A percentile compares a stretch with the other conserved stretches of the same genome.
These are phyloP conservation scores for Schwanniomyces occidentalis DNA, from an alignment of 805 yeast species.

Conservation along the genomic window DNA sequence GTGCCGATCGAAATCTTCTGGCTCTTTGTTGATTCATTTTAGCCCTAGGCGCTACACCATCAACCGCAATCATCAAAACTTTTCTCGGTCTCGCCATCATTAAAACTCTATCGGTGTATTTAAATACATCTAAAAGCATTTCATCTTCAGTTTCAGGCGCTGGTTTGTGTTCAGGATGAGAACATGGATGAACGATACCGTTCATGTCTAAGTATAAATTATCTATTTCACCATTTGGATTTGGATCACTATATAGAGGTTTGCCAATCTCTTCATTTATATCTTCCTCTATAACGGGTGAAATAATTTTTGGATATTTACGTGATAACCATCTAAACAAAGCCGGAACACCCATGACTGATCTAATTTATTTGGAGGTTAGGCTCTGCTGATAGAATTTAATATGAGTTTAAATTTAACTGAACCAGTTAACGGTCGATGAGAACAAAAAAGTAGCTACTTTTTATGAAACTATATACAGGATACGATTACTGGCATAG, in stretches of 20 bases:
- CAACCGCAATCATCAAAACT: conserved; percentile 91
- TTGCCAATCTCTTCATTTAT: conserved; percentile 64
- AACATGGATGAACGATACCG: conserved; percentile 98
- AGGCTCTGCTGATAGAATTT: too few species aligned
- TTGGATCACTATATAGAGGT: conserved; percentile 67
- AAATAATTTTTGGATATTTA: conserved; percentile 90
- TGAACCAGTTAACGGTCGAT: too few species aligned
- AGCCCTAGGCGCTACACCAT: conserved; percentile 99
- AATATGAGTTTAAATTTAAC: too few species aligned
- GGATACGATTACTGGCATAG: too few species aligned
- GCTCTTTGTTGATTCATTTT: conserved; percentile 98
- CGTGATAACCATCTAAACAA: conserved; percentile 93
- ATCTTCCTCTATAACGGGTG: conserved; percentile 83
- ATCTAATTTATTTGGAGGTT: too few species aligned
- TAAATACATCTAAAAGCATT: conserved; percentile 91
- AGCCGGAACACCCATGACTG: conserved; percentile 91
- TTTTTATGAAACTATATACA: too few species aligned
- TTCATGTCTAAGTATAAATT: conserved; percentile 96
- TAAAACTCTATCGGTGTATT: conserved; percentile 87
- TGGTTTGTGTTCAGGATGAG: conserved; percentile 96
- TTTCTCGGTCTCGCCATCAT: conserved; percentile 95
- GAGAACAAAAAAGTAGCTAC: too few species aligned
- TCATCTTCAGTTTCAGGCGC: conserved; percentile 95
- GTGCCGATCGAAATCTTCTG: conserved; percentile 91
- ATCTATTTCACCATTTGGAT: conserved; percentile 95